These are phyloP conservation scores for Euphorbia peplus DNA, from an alignment of 345 rosid species.

Conservation along the genomic window DNA sequence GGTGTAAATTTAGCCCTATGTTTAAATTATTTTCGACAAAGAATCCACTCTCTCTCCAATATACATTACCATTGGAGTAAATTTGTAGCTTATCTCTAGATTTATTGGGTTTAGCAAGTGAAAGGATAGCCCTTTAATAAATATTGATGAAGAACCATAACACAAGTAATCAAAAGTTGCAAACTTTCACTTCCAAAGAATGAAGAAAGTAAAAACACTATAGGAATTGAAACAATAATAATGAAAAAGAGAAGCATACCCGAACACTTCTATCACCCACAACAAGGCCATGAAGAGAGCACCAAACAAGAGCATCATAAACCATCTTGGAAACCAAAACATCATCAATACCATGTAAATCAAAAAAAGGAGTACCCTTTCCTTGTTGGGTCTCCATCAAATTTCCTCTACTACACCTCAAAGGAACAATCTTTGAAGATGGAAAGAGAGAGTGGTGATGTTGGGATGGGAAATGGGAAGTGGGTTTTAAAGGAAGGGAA, in stretches of 20 bases:
- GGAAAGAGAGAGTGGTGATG: not conserved
- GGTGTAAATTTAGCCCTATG: too few relatives aligned
- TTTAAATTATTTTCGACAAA: too few relatives aligned
- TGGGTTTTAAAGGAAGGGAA: slow-evolving; percentile 6
- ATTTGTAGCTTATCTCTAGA: too few relatives aligned
- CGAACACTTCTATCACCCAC: slow-evolving; percentile 72
- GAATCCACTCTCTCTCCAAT: too few relatives aligned
- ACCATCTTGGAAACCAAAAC: slow-evolving; percentile 63
- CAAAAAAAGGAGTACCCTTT: slow-evolving; percentile 31
- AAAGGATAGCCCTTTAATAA: not conserved
- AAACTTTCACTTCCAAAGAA: not conserved
- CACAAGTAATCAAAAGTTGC: not conserved
- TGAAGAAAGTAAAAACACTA: too few relatives aligned
- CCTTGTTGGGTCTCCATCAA: slow-evolving; percentile 43
- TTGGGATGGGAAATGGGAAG: not conserved
- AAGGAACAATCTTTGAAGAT: slow-evolving; percentile 25
- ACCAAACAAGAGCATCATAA: slow-evolving; percentile 95
- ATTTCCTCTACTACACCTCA: slow-evolving; percentile 37
- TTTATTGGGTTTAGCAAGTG: not conserved
- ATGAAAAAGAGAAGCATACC: slow-evolving; percentile 29
- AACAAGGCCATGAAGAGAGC: slow-evolving; percentile 91
- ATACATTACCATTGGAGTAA: too few relatives aligned
- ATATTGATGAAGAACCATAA: not conserved
- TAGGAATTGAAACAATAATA: not conserved
- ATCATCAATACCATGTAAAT: slow-evolving; percentile 50